Conservation (phyloP, 371 early-diverging fungal species). For the Furculomyces boomerangus region DNA sequence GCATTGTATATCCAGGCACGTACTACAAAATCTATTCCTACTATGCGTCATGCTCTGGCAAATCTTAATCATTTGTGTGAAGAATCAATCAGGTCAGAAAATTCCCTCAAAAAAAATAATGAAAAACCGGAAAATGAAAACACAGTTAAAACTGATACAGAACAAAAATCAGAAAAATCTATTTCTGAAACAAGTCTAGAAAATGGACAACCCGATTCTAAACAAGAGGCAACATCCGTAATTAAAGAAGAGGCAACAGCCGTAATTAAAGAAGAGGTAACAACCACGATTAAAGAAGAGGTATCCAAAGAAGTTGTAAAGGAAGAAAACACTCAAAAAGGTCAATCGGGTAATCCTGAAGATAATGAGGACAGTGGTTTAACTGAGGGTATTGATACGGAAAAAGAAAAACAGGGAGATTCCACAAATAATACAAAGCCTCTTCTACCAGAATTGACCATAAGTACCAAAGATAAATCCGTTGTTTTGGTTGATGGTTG, state of each 20-base stretch:
- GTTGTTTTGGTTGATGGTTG: conserved; percentile 24
- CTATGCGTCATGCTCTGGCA: conserved; percentile 44
- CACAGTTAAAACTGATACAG: neutral
- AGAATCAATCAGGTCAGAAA: conserved; percentile 9
- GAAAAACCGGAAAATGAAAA: neutral
- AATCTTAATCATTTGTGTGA: conserved; percentile 23
- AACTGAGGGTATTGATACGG: neutral
- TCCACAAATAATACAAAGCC: neutral
- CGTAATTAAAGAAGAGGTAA: neutral
- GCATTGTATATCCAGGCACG: conserved; percentile 65
- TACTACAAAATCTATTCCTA: conserved; percentile 39
- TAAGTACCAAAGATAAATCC: neutral
- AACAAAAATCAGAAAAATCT: neutral
- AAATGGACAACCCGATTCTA: neutral
- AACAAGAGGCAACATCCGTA: neutral
- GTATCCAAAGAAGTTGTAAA: neutral
- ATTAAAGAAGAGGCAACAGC: neutral
- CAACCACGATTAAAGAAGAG: neutral
- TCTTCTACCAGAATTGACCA: neutral
- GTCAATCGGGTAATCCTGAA: neutral
- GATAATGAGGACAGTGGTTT: neutral
- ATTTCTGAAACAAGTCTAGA: neutral
- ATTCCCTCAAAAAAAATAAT: conserved; percentile 21
- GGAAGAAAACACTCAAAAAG: conserved; percentile 1
- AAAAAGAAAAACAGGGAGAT: neutral